Conservation (phyloP, 805 yeast species). For the Candida sphagnicola region DNA sequence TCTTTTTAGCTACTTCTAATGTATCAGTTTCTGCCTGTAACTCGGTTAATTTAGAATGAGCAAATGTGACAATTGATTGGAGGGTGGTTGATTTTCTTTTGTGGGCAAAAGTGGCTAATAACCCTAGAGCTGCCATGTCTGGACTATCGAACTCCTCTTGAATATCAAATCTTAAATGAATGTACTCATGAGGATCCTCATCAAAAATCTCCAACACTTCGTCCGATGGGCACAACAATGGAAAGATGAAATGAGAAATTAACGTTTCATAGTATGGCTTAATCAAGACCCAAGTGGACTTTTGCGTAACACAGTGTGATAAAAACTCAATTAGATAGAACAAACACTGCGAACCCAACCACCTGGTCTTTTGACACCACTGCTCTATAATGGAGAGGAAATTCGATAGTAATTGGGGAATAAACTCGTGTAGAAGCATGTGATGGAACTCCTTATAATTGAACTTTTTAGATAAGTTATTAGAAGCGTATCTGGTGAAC, state of each 20-base stretch:
- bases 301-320: constrained; percentile 51
- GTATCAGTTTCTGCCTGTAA: constrained; percentile 34
- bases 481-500: constrained; percentile 66
- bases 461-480: constrained; percentile 39
- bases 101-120: constrained; percentile 67
- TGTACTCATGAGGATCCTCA: constrained; percentile 84
- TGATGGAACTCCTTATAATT: constrained; percentile 58
- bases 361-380: constrained; percentile 64
- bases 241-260: constrained; percentile 69
- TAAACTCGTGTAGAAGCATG: constrained; percentile 51
- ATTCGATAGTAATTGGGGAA: constrained; percentile 69
- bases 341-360: constrained; percentile 67
- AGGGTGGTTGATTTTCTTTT: constrained; percentile 61
- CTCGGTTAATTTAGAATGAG: constrained; percentile 35
- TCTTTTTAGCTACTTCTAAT: constrained; percentile 51
- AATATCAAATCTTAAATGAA: constrained; percentile 57
- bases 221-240: constrained; percentile 67
- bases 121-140: constrained; percentile 73
- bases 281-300: constrained; percentile 60
- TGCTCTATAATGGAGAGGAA: constrained; percentile 63
- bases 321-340: constrained; percentile 55
- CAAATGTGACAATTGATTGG: constrained; percentile 57
- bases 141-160: constrained; percentile 62
- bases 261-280: constrained; percentile 63
- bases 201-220: constrained; percentile 72